Conservation (phyloP, 2,329 filamentous ascomycete genomes). For the Didymosphaeria variabile region DNA sequence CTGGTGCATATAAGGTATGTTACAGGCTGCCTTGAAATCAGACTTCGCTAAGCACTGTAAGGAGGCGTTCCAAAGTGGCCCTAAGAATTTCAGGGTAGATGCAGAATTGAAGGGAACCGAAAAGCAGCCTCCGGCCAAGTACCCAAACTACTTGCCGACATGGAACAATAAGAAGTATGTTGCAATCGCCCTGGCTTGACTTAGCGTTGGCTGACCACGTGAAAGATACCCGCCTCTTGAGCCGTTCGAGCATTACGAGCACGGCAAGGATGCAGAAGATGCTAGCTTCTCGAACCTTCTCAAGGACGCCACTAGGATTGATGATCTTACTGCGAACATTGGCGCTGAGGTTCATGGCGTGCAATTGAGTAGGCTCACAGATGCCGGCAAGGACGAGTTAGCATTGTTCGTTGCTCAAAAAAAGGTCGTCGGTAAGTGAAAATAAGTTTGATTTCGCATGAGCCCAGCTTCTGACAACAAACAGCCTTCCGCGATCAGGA, state of each 20-base stretch:
- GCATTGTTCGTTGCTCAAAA: conserved; percentile 78
- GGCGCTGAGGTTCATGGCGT: conserved; percentile 76
- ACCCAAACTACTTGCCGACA: conserved; percentile 76
- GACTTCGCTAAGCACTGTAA: conserved; percentile 29
- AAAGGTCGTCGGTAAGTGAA: conserved; percentile 71
- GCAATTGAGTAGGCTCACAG: conserved; percentile 73
- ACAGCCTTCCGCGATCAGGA: conserved; percentile 78
- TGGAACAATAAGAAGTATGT: conserved; percentile 65
- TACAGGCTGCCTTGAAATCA: background rate
- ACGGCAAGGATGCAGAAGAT: conserved; percentile 80
- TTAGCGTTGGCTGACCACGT: conserved; percentile 23
- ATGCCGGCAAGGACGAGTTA: conserved; percentile 78
- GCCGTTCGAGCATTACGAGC: conserved; percentile 77
- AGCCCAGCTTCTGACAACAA: conserved; percentile 11
- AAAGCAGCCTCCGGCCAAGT: conserved; percentile 66
- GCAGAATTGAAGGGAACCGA: conserved; percentile 63
- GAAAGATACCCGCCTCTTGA: conserved; percentile 69
- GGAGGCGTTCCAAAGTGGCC: conserved; percentile 55
- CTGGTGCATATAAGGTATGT: conserved; percentile 39
- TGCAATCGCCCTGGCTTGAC: background rate
- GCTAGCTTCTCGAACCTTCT: conserved; percentile 74
- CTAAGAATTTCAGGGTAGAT: conserved; percentile 57
- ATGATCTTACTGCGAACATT: conserved; percentile 75
- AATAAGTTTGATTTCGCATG: background rate
- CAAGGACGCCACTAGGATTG: conserved; percentile 58